phyloP scores from a whole-genome alignment of 2,329 filamentous ascomycete species.

The Cladorrhinum sp. region DNA sequence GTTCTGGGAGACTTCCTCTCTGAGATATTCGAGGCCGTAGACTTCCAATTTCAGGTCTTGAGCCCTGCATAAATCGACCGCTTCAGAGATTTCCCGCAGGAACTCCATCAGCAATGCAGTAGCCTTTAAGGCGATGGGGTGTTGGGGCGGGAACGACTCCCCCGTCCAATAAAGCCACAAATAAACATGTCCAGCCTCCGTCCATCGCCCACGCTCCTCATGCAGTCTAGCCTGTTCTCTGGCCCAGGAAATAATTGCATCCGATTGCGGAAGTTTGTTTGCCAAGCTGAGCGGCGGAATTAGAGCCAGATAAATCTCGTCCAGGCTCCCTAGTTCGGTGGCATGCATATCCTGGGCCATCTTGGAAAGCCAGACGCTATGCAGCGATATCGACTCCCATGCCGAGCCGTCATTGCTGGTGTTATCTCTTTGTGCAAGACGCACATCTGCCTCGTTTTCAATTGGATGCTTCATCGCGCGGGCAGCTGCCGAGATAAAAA shows the following conservation, averaged over 20 bases:
- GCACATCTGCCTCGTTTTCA: neutral
- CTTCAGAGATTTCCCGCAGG: slow-evolving; percentile 13
- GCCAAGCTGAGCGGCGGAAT: slow-evolving; percentile 28
- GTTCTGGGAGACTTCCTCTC: neutral
- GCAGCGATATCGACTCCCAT: slow-evolving; percentile 25
- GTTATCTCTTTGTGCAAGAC: neutral
- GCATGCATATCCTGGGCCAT: slow-evolving; percentile 27
- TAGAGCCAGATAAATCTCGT: slow-evolving; percentile 30
- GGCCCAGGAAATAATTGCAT: slow-evolving; percentile 16
- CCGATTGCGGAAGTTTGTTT: slow-evolving; percentile 16
- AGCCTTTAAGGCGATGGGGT: slow-evolving; percentile 5
- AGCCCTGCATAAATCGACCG: slow-evolving; percentile 9
- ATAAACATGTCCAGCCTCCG: slow-evolving; percentile 17
- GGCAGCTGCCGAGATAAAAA: slow-evolving; percentile 27
- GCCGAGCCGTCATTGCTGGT: neutral
- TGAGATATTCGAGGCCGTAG: neutral
- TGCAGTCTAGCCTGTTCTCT: neutral
- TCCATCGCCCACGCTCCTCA: slow-evolving; percentile 18
- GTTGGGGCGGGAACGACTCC: slow-evolving; percentile 5
- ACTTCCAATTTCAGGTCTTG: neutral
- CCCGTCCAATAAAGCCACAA: slow-evolving; percentile 19
- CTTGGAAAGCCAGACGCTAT: slow-evolving; percentile 21
- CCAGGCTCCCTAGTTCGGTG: slow-evolving; percentile 25
- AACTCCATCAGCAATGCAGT: slow-evolving; percentile 22
- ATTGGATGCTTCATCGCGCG: neutral